Evolutionary conservation across 345 rosid genomes (phyloP), one percentile per base, ranked within the genome.

Genomic region (Fremontodendron californicum): DNA sequence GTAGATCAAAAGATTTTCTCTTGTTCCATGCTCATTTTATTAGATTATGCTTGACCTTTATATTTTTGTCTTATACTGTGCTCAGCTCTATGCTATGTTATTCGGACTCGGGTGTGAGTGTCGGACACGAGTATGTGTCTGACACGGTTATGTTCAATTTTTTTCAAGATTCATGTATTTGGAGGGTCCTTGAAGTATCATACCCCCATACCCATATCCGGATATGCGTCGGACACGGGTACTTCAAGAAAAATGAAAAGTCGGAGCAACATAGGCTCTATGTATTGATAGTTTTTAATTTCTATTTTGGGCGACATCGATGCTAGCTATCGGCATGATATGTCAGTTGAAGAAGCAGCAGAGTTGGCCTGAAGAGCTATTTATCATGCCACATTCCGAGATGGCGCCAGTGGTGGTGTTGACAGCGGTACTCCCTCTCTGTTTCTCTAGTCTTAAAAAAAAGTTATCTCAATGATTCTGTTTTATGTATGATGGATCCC

Each of bases 391-490:
- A 96, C 99, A 49, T 96, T 92, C 88, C 90, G 99, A 37, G 99
- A 96, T 83, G 99, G 94, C 62, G 98, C 99, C 81, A 96, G 99
- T 86, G 99, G 99, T 83, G 99, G 99, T 76, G 98, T 96, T 55
- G 99, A 96, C 51, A 96, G 99, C 83, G 98, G 98, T 96, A 90
- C 58, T 64, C 57, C 66, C 37, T 57, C 15, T 61, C 51, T 40
- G 68, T 52, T 57, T 39, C 74, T 18, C 25, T 12, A 16, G 6
- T 33, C 23, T 25, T 25, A 25, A 57, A 25, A 9, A 57, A 23
- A 23, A 31, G 33, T 9, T 29, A 6, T 70, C 66, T 37, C 66
- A 7, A 16, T 55, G 42, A 33, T 31, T 39, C 13, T 31, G 35
- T 21, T 63, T 12, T 64, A 46, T 65, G 37, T 74, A 1, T 42